Conservation (phyloP, 331 rosid species). For the Telfairia occidentalis region DNA sequence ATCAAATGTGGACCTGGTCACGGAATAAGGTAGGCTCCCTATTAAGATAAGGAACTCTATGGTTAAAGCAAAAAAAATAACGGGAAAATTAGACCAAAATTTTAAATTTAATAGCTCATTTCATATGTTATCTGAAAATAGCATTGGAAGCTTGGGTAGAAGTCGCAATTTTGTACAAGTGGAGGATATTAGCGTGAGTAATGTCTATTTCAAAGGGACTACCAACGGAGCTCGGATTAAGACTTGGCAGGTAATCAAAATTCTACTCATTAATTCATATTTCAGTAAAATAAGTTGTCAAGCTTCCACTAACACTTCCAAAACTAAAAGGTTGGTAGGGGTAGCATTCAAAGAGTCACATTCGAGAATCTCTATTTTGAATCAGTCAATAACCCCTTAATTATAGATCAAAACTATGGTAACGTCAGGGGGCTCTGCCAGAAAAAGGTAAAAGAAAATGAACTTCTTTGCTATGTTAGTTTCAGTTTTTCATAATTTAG, state of each 20-base stretch:
- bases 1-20: slow-evolving; percentile 29
- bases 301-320: neutral
- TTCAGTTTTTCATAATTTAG: neutral
- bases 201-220: slow-evolving; percentile 21
- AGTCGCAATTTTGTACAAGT: slow-evolving; percentile 25
- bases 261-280: neutral
- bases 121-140: neutral
- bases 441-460: slow-evolving; percentile 16
- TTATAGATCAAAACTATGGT: slow-evolving; percentile 28
- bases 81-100: neutral
- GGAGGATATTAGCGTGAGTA: slow-evolving; percentile 22
- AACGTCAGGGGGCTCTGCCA: slow-evolving; percentile 15
- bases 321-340: slow-evolving; percentile 20
- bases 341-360: slow-evolving; percentile 15
- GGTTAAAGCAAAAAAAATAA: neutral
- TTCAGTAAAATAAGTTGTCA: neutral
- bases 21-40: slow-evolving; percentile 22
- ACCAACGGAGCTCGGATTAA: slow-evolving; percentile 34
- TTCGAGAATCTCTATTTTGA: slow-evolving; percentile 15
- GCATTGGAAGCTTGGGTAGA: slow-evolving; percentile 32
- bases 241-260: slow-evolving; percentile 27
- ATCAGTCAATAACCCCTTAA: slow-evolving; percentile 25
- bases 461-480: neutral
- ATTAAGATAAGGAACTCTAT: neutral
- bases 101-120: neutral